phyloP scores from a whole-genome alignment of 2,329 filamentous ascomycete genomes.

The Penicillium paneum region DNA sequence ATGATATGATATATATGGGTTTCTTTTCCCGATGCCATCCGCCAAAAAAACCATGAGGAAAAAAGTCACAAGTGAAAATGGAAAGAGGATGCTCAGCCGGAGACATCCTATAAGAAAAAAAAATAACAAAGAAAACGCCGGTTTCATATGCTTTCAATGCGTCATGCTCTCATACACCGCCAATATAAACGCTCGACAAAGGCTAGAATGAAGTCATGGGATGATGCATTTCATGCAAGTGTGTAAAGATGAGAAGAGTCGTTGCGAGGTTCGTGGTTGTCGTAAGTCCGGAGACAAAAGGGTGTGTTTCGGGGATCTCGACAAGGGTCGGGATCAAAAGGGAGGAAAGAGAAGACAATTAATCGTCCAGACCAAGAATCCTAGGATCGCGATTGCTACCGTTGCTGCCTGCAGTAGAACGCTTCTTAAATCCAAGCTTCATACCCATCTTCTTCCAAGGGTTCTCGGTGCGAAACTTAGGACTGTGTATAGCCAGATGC shows the following conservation, averaged over 20 bases:
- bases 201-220: conserved; percentile 17
- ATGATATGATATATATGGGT: conserved; percentile 6
- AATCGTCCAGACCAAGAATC: conserved; percentile 23
- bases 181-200: conserved; percentile 26
- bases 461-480: conserved; percentile 45
- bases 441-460: conserved; percentile 54
- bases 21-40: conserved; percentile 16
- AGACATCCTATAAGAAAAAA: conserved; percentile 12
- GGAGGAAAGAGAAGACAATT: background rate
- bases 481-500: conserved; percentile 33
- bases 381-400: conserved; percentile 20
- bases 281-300: background rate
- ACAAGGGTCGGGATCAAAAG: background rate
- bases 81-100: background rate
- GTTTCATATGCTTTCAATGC: conserved; percentile 25
- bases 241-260: conserved; percentile 11
- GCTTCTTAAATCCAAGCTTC: conserved; percentile 47
- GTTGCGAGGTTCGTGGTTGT: conserved; percentile 6
- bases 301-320: conserved; percentile 1
- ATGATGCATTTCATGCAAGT: conserved; percentile 15
- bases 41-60: conserved; percentile 6
- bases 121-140: conserved; percentile 19
- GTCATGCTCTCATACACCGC: conserved; percentile 29
- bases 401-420: conserved; percentile 24
- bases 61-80: background rate